Conservation (phyloP, 345 rosid species). For the Hirschfeldia incana region DNA sequence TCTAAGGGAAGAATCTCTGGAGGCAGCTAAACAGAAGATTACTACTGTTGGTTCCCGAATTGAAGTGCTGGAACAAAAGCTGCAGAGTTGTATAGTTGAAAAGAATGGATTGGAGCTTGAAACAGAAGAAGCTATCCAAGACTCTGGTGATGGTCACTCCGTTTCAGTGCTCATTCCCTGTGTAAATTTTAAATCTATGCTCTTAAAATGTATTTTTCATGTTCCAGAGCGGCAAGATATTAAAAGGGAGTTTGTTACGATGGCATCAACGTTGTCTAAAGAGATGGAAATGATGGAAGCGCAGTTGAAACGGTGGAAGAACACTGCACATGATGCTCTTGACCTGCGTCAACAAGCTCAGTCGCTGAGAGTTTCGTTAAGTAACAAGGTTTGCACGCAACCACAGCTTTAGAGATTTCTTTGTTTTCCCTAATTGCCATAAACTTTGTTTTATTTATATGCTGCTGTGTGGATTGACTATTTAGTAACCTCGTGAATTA, state of each 20-base stretch:
- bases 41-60: conserved; percentile 58
- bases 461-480: neutral
- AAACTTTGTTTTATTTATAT: neutral
- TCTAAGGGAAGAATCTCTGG: conserved; percentile 62
- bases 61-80: conserved; percentile 68
- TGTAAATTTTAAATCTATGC: neutral
- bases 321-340: conserved; percentile 72
- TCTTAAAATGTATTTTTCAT: conserved; percentile 18
- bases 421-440: conserved; percentile 13
- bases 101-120: conserved; percentile 86
- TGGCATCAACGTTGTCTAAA: conserved; percentile 92
- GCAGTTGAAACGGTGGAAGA: conserved; percentile 90
- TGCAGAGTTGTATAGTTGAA: conserved; percentile 71
- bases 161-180: conserved; percentile 24
- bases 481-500: conserved; percentile 11
- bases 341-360: conserved; percentile 69
- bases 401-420: conserved; percentile 23
- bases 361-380: conserved; percentile 56
- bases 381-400: conserved; percentile 59
- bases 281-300: conserved; percentile 95
- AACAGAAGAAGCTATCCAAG: conserved; percentile 82
- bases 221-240: conserved; percentile 82
- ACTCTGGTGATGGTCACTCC: conserved; percentile 58
- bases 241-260: conserved; percentile 74
- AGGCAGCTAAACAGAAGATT: conserved; percentile 56